Percentiles rank a stretch among this genome's conserved stretches.
These are phyloP conservation scores for Calonectria pteridis DNA, from an alignment of 2,329 filamentous ascomycete species.

Conservation along the genomic window DNA sequence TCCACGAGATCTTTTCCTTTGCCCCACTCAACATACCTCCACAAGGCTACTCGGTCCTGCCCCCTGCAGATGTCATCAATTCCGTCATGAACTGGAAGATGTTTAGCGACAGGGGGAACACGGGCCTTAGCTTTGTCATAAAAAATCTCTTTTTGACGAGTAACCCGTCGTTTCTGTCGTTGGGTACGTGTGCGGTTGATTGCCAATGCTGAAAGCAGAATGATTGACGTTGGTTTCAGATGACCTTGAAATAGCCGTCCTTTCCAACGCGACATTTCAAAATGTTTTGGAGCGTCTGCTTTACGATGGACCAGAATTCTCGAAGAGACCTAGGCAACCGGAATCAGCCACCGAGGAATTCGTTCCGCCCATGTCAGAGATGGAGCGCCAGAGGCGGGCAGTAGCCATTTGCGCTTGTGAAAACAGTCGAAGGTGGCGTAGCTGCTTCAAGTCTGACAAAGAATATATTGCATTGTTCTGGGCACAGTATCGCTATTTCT, in stretches of 20 bases:
- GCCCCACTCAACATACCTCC: not conserved
- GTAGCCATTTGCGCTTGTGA: not conserved
- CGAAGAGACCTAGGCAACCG: not conserved
- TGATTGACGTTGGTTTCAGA: not conserved
- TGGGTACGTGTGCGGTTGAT: not conserved
- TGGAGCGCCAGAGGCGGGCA: not conserved
- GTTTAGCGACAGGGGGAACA: not conserved
- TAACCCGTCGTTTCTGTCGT: not conserved
- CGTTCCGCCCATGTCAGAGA: not conserved
- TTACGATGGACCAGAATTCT: not conserved
- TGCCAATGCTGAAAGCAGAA: not conserved
- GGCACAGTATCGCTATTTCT: constrained; percentile 1
- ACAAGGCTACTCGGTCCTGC: not conserved
- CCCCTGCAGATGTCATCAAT: not conserved
- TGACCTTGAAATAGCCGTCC: not conserved
- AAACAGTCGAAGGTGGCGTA: not conserved
- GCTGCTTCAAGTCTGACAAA: not conserved
- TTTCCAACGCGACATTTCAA: not conserved
- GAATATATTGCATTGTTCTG: not conserved
- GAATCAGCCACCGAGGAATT: not conserved
- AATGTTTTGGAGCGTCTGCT: not conserved
- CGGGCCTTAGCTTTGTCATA: not conserved
- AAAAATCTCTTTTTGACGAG: not conserved
- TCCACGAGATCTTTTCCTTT: not conserved
- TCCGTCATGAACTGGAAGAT: constrained; percentile 4